Conservation (phyloP, 176 grass and related monocot species). For the Poa pratensis region DNA sequence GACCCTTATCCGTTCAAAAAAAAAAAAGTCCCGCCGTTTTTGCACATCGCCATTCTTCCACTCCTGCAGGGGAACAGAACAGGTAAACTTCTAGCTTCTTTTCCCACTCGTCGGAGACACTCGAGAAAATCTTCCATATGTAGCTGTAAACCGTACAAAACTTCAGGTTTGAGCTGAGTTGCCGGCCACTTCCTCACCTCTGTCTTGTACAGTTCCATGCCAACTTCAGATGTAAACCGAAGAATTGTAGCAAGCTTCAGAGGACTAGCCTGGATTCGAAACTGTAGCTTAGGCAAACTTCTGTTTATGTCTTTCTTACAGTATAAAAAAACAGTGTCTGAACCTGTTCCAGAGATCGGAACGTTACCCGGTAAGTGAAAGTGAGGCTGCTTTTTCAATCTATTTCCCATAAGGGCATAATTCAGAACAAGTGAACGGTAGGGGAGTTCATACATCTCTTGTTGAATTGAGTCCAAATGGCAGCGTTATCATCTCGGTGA, state of each 20-base stretch:
- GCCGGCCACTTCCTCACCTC: background rate
- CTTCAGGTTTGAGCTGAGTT: background rate
- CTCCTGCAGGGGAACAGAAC: background rate
- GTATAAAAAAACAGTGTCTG: background rate
- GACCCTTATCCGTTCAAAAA: no score
- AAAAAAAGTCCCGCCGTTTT: slow-evolving; percentile 41
- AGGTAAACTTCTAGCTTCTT: background rate
- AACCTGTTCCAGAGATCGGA: background rate
- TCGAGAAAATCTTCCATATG: background rate
- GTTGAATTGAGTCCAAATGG: no score
- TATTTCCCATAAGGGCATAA: background rate
- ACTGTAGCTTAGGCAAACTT: background rate
- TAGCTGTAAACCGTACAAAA: background rate
- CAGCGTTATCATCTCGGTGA: background rate
- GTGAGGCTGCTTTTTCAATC: background rate
- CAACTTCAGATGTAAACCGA: no score
- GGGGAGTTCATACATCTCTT: background rate
- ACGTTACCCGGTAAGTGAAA: background rate
- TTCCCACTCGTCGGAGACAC: background rate
- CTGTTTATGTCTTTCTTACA: background rate
- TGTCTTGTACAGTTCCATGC: no score
- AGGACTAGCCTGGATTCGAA: no score
- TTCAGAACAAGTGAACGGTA: background rate
- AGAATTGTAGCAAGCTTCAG: no score
- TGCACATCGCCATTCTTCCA: background rate